Percentiles rank a stretch among this genome's conserved stretches.
These are phyloP conservation scores for Heterobasidion annosum DNA, from an alignment of 1,284 basidiomycete species.

Conservation along the genomic window DNA sequence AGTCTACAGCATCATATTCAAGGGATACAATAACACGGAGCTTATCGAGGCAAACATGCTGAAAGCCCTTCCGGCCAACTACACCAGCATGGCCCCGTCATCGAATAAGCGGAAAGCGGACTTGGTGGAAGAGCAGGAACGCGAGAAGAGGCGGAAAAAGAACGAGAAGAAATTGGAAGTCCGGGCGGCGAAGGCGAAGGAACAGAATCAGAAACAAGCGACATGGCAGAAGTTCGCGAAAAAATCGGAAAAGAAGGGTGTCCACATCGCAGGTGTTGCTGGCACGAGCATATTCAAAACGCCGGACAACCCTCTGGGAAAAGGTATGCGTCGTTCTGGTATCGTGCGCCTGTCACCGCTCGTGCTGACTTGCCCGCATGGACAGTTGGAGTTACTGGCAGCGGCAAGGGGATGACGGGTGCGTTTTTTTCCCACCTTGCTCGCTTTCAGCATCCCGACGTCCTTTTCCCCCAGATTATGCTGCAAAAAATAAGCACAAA, in stretches of 20 bases:
- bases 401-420: slow-evolving; percentile 84
- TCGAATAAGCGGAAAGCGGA: slow-evolving; percentile 69
- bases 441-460: background rate
- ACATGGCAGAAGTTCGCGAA: slow-evolving; percentile 98
- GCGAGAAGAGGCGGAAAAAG: slow-evolving; percentile 89
- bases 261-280: slow-evolving; percentile 78
- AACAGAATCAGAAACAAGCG: slow-evolving; percentile 82
- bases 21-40: slow-evolving; percentile 93
- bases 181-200: slow-evolving; percentile 82
- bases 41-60: slow-evolving; percentile 70
- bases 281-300: slow-evolving; percentile 96
- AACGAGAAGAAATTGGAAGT: slow-evolving; percentile 93
- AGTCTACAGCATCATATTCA: slow-evolving; percentile 91
- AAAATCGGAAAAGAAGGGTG: slow-evolving; percentile 93
- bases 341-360: slow-evolving; percentile 6
- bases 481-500: slow-evolving; percentile 72
- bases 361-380: slow-evolving; percentile 11
- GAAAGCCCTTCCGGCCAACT: slow-evolving; percentile 57
- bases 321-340: slow-evolving; percentile 41
- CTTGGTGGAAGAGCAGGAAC: slow-evolving; percentile 81
- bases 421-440: too few relatives aligned
- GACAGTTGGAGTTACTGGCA: slow-evolving; percentile 89
- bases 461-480: slow-evolving; percentile 36
- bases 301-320: slow-evolving; percentile 86
- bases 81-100: slow-evolving; percentile 25